These are phyloP conservation scores for Spirogloea muscicola DNA, from an alignment of 139 green algal species.

Conservation along the genomic window DNA sequence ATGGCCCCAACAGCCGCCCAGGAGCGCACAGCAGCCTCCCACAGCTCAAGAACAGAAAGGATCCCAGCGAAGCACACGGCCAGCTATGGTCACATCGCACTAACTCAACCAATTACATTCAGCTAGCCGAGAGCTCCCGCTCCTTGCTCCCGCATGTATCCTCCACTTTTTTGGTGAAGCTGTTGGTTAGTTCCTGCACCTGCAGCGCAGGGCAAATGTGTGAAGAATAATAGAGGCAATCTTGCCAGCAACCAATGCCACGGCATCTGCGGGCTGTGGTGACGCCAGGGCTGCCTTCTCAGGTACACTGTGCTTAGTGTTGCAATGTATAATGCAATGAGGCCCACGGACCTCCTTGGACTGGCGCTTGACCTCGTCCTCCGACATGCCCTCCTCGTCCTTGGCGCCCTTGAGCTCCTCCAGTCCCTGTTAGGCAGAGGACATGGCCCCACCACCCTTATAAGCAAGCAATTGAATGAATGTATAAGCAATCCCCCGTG, in stretches of 20 bases:
- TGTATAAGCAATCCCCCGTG: background rate
- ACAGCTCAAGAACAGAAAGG: too few species aligned
- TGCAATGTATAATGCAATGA: too few species aligned
- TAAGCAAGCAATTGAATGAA: background rate
- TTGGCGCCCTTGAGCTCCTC: background rate
- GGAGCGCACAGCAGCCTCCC: too few species aligned
- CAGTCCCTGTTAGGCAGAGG: background rate
- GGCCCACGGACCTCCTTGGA: background rate
- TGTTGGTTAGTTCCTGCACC: background rate
- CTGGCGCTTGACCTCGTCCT: constrained; percentile 1
- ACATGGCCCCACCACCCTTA: background rate
- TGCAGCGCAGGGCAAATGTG: background rate
- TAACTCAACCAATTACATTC: too few species aligned
- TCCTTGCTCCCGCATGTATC: constrained; percentile 1
- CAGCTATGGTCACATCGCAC: too few species aligned
- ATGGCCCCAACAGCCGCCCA: too few species aligned
- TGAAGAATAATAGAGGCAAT: background rate
- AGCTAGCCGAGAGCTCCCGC: too few species aligned
- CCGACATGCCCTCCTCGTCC: background rate
- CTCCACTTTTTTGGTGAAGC: background rate
- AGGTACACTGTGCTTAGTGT: too few species aligned
- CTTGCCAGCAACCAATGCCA: background rate
- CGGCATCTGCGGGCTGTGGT: too few species aligned
- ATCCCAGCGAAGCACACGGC: too few species aligned
- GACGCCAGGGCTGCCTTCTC: too few species aligned